A percentile compares a stretch with the other conserved stretches of the same genome.
Evolutionary conservation across 768 basidiomycete species (phyloP).

Genomic region (Podaxis sp.): DNA sequence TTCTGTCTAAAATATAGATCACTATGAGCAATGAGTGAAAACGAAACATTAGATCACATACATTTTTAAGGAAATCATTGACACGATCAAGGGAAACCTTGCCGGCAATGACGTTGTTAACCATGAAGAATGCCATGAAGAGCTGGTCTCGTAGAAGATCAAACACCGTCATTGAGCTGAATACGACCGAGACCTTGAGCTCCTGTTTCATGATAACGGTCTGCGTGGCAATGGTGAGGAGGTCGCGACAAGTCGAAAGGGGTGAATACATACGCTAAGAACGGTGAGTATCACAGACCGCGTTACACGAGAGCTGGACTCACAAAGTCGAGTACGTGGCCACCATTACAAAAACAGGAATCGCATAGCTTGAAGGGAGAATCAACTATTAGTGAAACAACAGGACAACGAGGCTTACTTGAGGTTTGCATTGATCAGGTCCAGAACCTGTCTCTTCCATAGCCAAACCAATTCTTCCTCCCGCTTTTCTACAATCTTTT

Average conservation of each 20-base stretch:
- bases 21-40: neutral
- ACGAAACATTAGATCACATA: slow-evolving; percentile 11
- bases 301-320: neutral
- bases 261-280: slow-evolving; percentile 9
- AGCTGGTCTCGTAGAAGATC: slow-evolving; percentile 54
- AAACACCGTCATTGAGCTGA: slow-evolving; percentile 60
- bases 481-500: slow-evolving; percentile 52
- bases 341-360: slow-evolving; percentile 63
- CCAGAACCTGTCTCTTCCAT: slow-evolving; percentile 51
- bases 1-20: slow-evolving; percentile 35
- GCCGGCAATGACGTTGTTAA: slow-evolving; percentile 31
- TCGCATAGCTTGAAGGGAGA: slow-evolving; percentile 36
- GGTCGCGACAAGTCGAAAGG: neutral
- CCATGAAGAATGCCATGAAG: slow-evolving; percentile 29
- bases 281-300: neutral
- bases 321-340: slow-evolving; percentile 59
- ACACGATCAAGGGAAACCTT: slow-evolving; percentile 63
- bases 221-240: slow-evolving; percentile 15
- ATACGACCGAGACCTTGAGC: slow-evolving; percentile 38
- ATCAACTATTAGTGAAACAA: neutral
- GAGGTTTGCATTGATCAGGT: slow-evolving; percentile 40
- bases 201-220: slow-evolving; percentile 34
- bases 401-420: slow-evolving; percentile 36
- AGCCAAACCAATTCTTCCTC: slow-evolving; percentile 58
- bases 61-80: slow-evolving; percentile 34